These are phyloP conservation scores for Alternaria tenuissima DNA, from an alignment of 2,329 filamentous ascomycete species.

Conservation along the genomic window DNA sequence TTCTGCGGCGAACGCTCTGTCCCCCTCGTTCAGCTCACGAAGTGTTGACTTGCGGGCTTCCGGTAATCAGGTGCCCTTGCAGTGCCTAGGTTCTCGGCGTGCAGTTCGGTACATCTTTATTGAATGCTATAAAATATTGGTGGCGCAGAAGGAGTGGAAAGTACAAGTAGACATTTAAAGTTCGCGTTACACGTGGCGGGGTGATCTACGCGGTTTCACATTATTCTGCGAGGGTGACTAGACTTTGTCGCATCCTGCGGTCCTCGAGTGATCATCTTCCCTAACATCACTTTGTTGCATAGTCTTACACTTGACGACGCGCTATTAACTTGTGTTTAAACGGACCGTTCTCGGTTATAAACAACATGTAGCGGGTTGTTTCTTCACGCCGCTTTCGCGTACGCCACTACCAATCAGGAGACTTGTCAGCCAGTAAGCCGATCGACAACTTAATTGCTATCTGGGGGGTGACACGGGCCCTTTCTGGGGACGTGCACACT, in stretches of 20 bases:
- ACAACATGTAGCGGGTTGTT: neutral
- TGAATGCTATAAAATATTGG: neutral
- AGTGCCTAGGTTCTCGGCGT: neutral
- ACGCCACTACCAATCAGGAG: neutral
- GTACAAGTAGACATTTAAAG: neutral
- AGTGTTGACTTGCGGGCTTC: too few relatives aligned
- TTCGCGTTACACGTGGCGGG: too few relatives aligned
- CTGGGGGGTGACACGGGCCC: neutral
- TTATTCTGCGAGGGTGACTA: neutral
- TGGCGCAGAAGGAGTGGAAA: neutral
- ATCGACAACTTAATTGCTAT: neutral
- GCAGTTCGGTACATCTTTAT: neutral
- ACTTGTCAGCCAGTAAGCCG: neutral
- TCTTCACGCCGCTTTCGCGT: neutral
- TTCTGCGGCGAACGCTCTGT: too few relatives aligned
- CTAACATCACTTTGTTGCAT: neutral
- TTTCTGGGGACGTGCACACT: rapidly evolving
- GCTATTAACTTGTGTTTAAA: neutral
- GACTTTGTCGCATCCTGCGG: neutral
- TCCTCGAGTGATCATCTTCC: neutral
- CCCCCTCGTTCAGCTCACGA: too few relatives aligned
- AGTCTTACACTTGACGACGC: neutral
- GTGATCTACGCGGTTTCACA: neutral
- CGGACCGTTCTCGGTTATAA: neutral
- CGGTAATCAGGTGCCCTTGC: too few relatives aligned